Percentiles rank a stretch among this genome's conserved stretches.
Evolutionary conservation across 139 green algal species (phyloP).

Genomic region (Volvox africanus): DNA sequence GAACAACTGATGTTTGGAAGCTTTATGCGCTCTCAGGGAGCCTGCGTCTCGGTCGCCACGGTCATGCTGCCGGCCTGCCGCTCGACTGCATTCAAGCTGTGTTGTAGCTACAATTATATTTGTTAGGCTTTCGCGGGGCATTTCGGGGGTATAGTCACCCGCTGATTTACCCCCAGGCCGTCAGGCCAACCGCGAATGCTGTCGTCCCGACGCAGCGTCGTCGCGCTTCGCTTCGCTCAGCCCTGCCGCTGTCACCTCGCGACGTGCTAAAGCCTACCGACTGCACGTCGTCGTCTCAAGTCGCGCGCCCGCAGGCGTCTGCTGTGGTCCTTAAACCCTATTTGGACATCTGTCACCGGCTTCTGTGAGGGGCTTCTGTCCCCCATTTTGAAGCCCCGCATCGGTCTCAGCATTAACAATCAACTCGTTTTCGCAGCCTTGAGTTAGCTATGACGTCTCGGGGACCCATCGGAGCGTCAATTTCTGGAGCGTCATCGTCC

Average conservation of each 20-base stretch:
- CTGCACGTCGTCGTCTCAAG: no score
- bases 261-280: not conserved
- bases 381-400: no score
- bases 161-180: not conserved
- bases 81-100: not conserved
- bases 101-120: not conserved
- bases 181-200: conserved; percentile 21
- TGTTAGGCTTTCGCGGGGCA: not conserved
- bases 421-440: not conserved
- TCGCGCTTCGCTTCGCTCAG: not conserved
- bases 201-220: not conserved
- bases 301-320: no score
- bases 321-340: no score
- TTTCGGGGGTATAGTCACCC: not conserved
- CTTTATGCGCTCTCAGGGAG: not conserved
- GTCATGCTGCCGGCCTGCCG: not conserved
- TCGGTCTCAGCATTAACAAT: not conserved
- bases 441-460: not conserved
- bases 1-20: not conserved
- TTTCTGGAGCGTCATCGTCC: not conserved
- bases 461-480: no score
- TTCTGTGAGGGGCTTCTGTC: no score
- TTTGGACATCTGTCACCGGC: no score
- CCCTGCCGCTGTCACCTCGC: not conserved
- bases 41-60: not conserved